Conservation (phyloP, 1,284 basidiomycete species). For the Spongiforma sp. region DNA sequence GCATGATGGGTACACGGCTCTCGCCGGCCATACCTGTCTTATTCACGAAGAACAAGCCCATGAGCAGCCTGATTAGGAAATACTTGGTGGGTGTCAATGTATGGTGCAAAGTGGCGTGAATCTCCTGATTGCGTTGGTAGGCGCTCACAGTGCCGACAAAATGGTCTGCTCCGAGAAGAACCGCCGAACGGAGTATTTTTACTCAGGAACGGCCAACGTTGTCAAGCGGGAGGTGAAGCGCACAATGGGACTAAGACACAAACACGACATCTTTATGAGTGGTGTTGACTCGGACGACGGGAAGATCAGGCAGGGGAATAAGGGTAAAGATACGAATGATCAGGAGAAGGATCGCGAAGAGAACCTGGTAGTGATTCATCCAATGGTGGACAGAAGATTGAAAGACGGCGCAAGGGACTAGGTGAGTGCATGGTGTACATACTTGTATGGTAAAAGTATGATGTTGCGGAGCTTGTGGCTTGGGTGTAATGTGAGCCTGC, state of each 20-base stretch:
- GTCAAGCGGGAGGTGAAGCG: conserved; percentile 49
- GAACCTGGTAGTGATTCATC: conserved; percentile 70
- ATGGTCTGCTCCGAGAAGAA: conserved; percentile 49
- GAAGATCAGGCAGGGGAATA: conserved; percentile 43
- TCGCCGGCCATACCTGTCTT: conserved; percentile 72
- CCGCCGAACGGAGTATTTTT: conserved; percentile 36
- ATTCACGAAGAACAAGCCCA: conserved; percentile 87
- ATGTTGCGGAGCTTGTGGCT: not conserved
- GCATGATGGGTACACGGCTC: conserved; percentile 81
- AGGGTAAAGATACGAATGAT: conserved; percentile 29
- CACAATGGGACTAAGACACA: conserved; percentile 19
- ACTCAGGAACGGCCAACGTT: conserved; percentile 46
- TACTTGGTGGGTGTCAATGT: conserved; percentile 64
- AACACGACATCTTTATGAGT: conserved; percentile 55
- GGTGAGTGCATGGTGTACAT: conserved; percentile 11
- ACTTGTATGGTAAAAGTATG: conserved; percentile 10
- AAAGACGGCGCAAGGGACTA: conserved; percentile 58
- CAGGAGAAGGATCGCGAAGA: conserved; percentile 42
- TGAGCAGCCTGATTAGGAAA: conserved; percentile 83
- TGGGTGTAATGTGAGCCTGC: not conserved
- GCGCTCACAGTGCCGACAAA: conserved; percentile 69
- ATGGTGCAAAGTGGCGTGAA: not conserved
- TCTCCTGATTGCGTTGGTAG: conserved; percentile 40
- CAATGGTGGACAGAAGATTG: conserved; percentile 74
- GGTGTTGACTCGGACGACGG: conserved; percentile 77